A percentile compares a stretch with the other conserved stretches of the same genome.
Conservation (phyloP, 805 yeast genomes). For the Candida dajiaensis region DNA sequence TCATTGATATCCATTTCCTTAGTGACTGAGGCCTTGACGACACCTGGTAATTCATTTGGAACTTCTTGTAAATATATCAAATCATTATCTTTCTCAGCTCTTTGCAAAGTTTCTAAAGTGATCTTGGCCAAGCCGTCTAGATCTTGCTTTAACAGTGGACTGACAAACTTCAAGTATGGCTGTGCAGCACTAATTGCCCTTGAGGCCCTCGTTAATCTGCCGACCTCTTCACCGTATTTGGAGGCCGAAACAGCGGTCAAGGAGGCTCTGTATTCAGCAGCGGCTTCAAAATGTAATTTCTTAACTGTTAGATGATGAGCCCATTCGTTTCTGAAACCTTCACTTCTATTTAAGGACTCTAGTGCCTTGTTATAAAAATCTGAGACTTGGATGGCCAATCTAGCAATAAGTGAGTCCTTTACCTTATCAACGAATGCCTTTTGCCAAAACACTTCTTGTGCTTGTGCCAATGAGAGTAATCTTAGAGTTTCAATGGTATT, state of each 20-base stretch:
- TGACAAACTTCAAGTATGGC: conserved; percentile 36
- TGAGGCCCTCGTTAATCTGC: conserved; percentile 42
- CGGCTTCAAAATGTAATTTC: conserved; percentile 60
- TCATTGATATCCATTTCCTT: conserved; percentile 36
- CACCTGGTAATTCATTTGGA: conserved; percentile 42
- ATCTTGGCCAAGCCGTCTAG: conserved; percentile 41
- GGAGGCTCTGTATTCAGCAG: conserved; percentile 61
- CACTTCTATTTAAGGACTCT: conserved; percentile 38
- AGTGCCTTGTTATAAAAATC: conserved; percentile 46
- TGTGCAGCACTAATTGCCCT: conserved; percentile 31
- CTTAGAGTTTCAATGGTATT: conserved; percentile 47
- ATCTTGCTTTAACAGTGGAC: conserved; percentile 43
- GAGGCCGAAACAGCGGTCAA: conserved; percentile 37
- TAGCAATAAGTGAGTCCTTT: conserved; percentile 57
- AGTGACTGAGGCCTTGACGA: conserved; percentile 51
- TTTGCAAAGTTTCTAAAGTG: conserved; percentile 38
- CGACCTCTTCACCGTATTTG: conserved; percentile 71
- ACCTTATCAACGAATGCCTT: conserved; percentile 47
- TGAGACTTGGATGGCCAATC: conserved; percentile 58
- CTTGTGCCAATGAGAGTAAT: conserved; percentile 66
- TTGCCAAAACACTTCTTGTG: conserved; percentile 84
- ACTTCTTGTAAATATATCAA: conserved; percentile 65
- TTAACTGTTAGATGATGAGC: conserved; percentile 54
- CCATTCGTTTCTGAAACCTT: conserved; percentile 59
- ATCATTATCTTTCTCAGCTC: conserved; percentile 76